phyloP scores from a whole-genome alignment of 73 alveolate genomes.

The Uronychia setigera region DNA sequence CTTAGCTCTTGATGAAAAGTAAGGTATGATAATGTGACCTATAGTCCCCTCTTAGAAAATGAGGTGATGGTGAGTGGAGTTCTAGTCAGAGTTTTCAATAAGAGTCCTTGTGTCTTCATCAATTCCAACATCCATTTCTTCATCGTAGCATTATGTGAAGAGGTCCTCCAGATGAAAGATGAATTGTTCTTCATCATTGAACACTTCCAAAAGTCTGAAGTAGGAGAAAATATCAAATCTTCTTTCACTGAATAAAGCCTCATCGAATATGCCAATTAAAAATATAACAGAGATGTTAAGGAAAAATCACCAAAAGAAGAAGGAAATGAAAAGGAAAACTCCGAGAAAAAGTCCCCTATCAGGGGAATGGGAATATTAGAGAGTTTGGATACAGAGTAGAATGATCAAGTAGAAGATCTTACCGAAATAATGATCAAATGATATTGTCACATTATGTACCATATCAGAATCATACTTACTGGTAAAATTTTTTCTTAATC shows the following conservation, averaged over 20 bases:
- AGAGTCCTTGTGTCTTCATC: conserved; percentile 36
- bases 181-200: conserved; percentile 24
- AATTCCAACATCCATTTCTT: conserved; percentile 28
- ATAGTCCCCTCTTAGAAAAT: conserved; percentile 29
- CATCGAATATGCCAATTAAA: no score
- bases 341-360: neutral
- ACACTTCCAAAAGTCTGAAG: neutral
- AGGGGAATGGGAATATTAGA: neutral
- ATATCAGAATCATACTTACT: conserved; percentile 5
- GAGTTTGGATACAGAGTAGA: neutral
- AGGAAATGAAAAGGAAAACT: conserved; percentile 1
- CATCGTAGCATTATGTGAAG: conserved; percentile 18
- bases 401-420: neutral
- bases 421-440: neutral
- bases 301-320: conserved; percentile 10
- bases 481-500: conserved; percentile 10
- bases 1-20: neutral
- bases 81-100: conserved; percentile 27
- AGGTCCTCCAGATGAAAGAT: conserved; percentile 3
- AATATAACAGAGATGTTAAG: no score
- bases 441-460: neutral
- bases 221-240: neutral
- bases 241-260: neutral
- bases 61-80: conserved; percentile 30
- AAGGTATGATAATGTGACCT: neutral